A percentile compares a stretch with the other conserved stretches of the same genome.
Evolutionary conservation across 768 basidiomycete genomes (phyloP).

Genomic region (Trametes cinnabarina): DNA sequence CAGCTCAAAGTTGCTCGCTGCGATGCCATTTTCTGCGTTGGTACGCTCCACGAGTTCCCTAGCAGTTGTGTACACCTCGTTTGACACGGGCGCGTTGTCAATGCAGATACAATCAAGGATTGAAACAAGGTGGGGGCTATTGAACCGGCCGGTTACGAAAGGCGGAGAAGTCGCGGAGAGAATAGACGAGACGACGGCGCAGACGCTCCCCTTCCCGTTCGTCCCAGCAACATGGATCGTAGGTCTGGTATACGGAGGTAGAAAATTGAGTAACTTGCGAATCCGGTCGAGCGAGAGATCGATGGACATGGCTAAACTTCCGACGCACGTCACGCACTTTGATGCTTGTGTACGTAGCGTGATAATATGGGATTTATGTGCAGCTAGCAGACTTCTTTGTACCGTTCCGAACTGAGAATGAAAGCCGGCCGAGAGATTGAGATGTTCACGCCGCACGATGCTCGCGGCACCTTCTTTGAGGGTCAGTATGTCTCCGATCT

Average conservation of each 20-base stretch:
- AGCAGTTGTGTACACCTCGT: slow-evolving; percentile 45
- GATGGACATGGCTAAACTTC: slow-evolving; percentile 44
- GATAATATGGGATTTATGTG: background rate
- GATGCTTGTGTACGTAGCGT: background rate
- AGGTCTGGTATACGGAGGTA: slow-evolving; percentile 70
- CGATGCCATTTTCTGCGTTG: slow-evolving; percentile 42
- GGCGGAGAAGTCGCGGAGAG: slow-evolving; percentile 53
- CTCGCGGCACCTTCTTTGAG: background rate
- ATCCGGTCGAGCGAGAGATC: slow-evolving; percentile 67
- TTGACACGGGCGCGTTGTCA: slow-evolving; percentile 51
- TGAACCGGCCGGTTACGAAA: slow-evolving; percentile 77
- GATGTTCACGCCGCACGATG: background rate
- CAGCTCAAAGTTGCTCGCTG: slow-evolving; percentile 77
- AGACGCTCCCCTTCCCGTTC: slow-evolving; percentile 96
- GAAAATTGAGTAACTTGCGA: slow-evolving; percentile 44
- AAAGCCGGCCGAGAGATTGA: no score
- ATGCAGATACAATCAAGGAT: slow-evolving; percentile 76
- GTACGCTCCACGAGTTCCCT: slow-evolving; percentile 47
- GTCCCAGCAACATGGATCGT: slow-evolving; percentile 93
- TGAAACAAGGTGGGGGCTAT: slow-evolving; percentile 86
- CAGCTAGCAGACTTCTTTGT: background rate
- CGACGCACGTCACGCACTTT: background rate
- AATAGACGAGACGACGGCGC: slow-evolving; percentile 78
- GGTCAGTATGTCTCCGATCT: background rate
- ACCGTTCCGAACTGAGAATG: no score